Base-by-base conservation (phyloP, 2,329 filamentous ascomycete genomes). In the Fusarium sp. region DNA sequence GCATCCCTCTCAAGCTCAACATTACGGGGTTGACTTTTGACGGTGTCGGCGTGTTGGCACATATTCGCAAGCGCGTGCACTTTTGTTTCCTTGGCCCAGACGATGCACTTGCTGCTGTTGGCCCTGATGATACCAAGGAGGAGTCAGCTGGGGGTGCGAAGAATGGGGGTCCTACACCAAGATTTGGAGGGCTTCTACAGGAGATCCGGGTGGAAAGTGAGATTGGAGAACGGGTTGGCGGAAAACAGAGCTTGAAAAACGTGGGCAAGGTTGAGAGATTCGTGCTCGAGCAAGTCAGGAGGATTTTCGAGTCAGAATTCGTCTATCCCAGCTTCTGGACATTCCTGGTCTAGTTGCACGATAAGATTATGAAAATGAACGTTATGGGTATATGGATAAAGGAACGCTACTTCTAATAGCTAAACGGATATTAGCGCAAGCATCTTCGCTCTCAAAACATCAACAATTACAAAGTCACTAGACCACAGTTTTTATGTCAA, bases 241-340 rank as follows among this genome's bases (percentile, higher is more conserved):
- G 93, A 26, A 97, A 96, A 81, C 95, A 97, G 81, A 96, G 95
- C 46, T 82, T 99, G 62, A 98, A 97, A 84, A 99, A 99, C 78
- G 95, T 99, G 49, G 95, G 96, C 61, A 99, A 99, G 84, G 96
- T 99, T 59, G 96, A 99, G 82, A 92, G 93, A 74, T 99, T 99
- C 78, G 93, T 99, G 57, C 84, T 99, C 62, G 95, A 98, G 78
- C 95, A 98, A 80, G 96, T 99, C 65, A 89, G 95, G 76, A 88
- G 94, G 75, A 98, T 99, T 73, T 98, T 99, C 75, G 96, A 99
- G 80, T 96, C 98, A 77, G 96, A 99, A 79, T 96, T 98, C 81
- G 94, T 98, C 65, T 98, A 97, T 81, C 96, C 96, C 44, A 97
- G 94, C 79, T 98, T 96, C 80, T 98, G 95, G 94, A 98, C 95